Evolutionary conservation across 179 eudicot species (phyloP), one percentile per base, ranked within the genome.

Genomic region (Beta lomatogona): DNA sequence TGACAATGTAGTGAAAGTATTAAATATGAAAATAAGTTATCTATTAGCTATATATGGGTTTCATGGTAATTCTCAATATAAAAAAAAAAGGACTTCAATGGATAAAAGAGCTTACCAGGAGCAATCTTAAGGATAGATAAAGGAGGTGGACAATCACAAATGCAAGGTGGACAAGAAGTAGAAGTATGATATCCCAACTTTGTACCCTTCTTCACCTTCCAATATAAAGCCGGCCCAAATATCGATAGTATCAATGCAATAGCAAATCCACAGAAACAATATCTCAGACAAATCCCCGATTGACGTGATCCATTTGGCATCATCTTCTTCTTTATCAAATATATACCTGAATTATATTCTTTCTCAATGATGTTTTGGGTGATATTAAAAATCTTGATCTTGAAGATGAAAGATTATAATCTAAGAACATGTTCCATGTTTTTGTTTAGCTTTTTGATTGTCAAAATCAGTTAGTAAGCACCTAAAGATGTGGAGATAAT

Each of bases 71-170:
- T 25, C 28, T 25, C 28, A 25, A 25, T 25, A 25, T 25, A 7
- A 63, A 46, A 69, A 44, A 69, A 44, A 79, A 8, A 3, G 28
- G 28, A 25, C 28, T 25, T 25, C 28, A 25, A 25, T 25, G 28
- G 45, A 48, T 36, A 22, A 58, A 18, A 31, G 63, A 60, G 48
- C 6, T 19, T 81, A 93, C 97, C 94, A 22, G 97, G 93, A 78
- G 88, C 89, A 66, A 91, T 83, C 53, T 92, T 88, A 80, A 91
- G 90, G 48, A 93, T 87, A 54, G 97, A 87, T 18, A 91, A 86
- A 76, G 94, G 96, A 86, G 95, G 90, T 11, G 96, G 91, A 79
- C 95, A 92, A 71, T 89, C 89, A 84, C 96, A 92, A 59, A 77
- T 65, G 66, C 97, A 93, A 73, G 95, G 93, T 46, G 85, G 67